These are phyloP conservation scores for Bacidia gigantensis DNA, from an alignment of 495 filamentous ascomycete species.

Conservation along the genomic window DNA sequence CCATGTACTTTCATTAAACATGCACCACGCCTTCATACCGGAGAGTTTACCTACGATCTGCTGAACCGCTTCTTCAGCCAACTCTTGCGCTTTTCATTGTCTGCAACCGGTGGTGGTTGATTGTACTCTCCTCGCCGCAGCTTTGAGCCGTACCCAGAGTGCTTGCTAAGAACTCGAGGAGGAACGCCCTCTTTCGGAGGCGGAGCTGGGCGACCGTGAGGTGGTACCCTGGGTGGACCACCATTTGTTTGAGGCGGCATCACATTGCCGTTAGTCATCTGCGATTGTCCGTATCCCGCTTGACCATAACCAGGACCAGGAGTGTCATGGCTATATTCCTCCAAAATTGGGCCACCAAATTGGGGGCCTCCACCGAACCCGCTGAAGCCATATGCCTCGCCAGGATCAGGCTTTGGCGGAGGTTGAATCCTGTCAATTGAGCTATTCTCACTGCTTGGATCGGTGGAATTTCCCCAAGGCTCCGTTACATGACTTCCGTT, in stretches of 20 bases:
- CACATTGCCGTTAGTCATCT: constrained; percentile 12
- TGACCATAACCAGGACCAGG: constrained; percentile 15
- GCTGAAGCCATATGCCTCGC: constrained; percentile 41
- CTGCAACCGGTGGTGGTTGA: constrained; percentile 23
- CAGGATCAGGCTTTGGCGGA: constrained; percentile 38
- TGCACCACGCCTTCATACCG: background rate
- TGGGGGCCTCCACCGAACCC: constrained; percentile 35
- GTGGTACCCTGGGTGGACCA: constrained; percentile 16
- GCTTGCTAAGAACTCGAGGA: constrained; percentile 13
- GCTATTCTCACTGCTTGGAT: constrained; percentile 84
- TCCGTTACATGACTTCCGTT: constrained; percentile 56
- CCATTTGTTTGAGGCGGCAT: constrained; percentile 22
- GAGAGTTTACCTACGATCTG: constrained; percentile 34
- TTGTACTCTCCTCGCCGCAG: background rate
- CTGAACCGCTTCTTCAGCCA: constrained; percentile 79
- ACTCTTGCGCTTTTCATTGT: constrained; percentile 65
- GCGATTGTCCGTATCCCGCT: constrained; percentile 15
- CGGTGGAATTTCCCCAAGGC: constrained; percentile 64
- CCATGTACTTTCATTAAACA: background rate
- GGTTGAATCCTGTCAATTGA: constrained; percentile 63
- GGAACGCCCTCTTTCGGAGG: constrained; percentile 14
- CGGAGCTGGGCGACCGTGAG: constrained; percentile 9
- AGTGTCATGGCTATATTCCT: constrained; percentile 24
- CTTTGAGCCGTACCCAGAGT: constrained; percentile 1
- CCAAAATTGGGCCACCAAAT: constrained; percentile 23